Evolutionary conservation across 2,329 filamentous ascomycete genomes (phyloP), one percentile per base, ranked within the genome.

Genomic region (Fusarium sp.): DNA sequence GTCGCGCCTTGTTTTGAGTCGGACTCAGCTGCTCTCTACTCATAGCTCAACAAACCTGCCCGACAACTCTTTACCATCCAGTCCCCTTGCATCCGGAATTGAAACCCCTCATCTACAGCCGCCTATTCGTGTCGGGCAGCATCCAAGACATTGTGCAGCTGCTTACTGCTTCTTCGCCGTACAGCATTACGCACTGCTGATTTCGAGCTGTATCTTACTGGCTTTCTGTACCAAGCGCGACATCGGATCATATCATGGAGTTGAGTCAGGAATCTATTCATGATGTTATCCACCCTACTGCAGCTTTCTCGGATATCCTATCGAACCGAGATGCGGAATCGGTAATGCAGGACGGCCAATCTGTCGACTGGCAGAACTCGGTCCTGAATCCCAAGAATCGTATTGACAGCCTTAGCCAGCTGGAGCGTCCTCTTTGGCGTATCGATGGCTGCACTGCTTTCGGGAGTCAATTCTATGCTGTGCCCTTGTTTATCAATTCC

Each of bases 301-400:
- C 86, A 19, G 86, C 82, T 62, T 88, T 85, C 56, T 77, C 74
- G 21, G 58, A 54, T 67, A 56, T 58, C 39, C 49, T 46, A 19
- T 43, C 30, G 19, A 56, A 48, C 21, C 53, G 39, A 39, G 41
- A 50, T 51, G 12, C 39, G 39, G 53, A 65, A 28, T 42, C 57
- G 12, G 42, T 46, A 28, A 11, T 37, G 28, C 34, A 46, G 25
- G 31, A 70, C 16, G 18, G 28, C 21, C 48, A 71, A 53, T 19
- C 43, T 19, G 42, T 46, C 34, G 55, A 57, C 45, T 89, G 87
- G 87, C 74, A 77, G 14, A 64, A 75, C 5, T 89, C 87, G 7
- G 77, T 80, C 42, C 79, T 89, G 43, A 90, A 90, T 66, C 88
- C 87, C 10, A 88, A 87, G 75, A 89, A 89, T 71, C 83, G 87